Conservation (phyloP, 495 filamentous ascomycete genomes). For the Talaromyces trachyspermus region DNA sequence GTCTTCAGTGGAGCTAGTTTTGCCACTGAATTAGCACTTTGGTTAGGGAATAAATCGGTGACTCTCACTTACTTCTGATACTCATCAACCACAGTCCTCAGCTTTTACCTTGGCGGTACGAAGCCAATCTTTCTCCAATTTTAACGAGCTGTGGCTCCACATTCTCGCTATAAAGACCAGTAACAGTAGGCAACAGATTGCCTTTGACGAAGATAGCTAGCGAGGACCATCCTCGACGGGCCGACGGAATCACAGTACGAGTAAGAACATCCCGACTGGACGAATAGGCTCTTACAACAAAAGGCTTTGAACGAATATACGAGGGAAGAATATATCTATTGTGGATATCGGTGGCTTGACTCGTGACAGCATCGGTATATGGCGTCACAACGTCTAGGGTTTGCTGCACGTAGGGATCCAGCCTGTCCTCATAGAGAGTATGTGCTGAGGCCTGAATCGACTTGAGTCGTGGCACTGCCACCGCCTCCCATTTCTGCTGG, state of each 20-base stretch:
- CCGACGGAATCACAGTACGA: slow-evolving; percentile 66
- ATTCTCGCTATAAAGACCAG: slow-evolving; percentile 76
- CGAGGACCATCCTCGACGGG: slow-evolving; percentile 59
- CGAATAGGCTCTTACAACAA: slow-evolving; percentile 61
- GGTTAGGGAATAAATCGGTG: slow-evolving; percentile 14
- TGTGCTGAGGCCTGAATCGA: slow-evolving; percentile 51
- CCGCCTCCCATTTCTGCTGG: slow-evolving; percentile 67
- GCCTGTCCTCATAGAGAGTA: slow-evolving; percentile 56
- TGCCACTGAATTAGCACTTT: neutral
- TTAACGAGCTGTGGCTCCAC: slow-evolving; percentile 92
- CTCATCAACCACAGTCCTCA: slow-evolving; percentile 52
- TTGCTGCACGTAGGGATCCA: slow-evolving; percentile 69
- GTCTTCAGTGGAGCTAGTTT: slow-evolving; percentile 8
- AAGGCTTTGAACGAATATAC: slow-evolving; percentile 64
- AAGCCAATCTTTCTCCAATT: slow-evolving; percentile 82
- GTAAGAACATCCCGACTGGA: slow-evolving; percentile 57
- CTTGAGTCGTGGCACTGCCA: slow-evolving; percentile 64
- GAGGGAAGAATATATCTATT: slow-evolving; percentile 67
- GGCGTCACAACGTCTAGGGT: slow-evolving; percentile 51
- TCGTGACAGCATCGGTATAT: slow-evolving; percentile 60
- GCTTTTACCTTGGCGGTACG: slow-evolving; percentile 64
- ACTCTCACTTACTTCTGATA: slow-evolving; percentile 36
- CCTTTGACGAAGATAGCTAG: slow-evolving; percentile 60
- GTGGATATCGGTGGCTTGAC: slow-evolving; percentile 56
- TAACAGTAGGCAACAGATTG: slow-evolving; percentile 70